Evolutionary conservation across 305 asterid genomes (phyloP), one percentile per base, ranked within the genome.

Genomic region (Fraxinus baroniana): DNA sequence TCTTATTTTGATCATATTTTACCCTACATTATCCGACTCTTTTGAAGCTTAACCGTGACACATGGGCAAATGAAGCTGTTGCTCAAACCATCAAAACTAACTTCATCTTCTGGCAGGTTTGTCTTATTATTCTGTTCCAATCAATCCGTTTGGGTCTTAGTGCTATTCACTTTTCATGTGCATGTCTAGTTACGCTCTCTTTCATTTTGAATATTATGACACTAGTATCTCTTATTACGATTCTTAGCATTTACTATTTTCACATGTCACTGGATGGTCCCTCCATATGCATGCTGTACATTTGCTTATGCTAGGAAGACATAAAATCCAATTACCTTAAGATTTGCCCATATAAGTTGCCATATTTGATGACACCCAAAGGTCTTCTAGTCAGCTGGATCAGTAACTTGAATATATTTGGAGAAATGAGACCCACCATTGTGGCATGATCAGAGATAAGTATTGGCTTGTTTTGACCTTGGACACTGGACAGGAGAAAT

Each of bases 51-150:
- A 96, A 96, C 87, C 98, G 99, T 26, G 99, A 96, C 87, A 94
- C 98, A 55, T 96, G 99, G 99, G 99, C 91, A 80, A 92, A 96
- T 86, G 99, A 96, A 82, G 97, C 99, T 87, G 98, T 93, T 90
- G 94, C 97, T 84, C 98, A 94, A 84, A 96, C 99, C 81, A 93
- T 96, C 87, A 94, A 90, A 85, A 89, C 90, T 18, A 91, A 96
- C 88, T 96, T 94, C 87, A 81, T 96, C 89, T 96, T 96, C 89
- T 96, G 99, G 99, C 99, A 96, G 98, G 99, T 94, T 79, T 46
- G 94, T 44, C 24, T 68, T 78, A 15, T 71, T 83, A 55, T 37
- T 80, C 13, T 81, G 77, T 73, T 78, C 62, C 81, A 57, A 70
- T 37, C 26, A 78, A 28, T 78, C 79, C 55, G 8, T 37, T 71